Percentiles rank a stretch among this genome's conserved stretches.
phyloP scores from a whole-genome alignment of 2,329 filamentous ascomycete genomes.

The Ascochyta koolunga region DNA sequence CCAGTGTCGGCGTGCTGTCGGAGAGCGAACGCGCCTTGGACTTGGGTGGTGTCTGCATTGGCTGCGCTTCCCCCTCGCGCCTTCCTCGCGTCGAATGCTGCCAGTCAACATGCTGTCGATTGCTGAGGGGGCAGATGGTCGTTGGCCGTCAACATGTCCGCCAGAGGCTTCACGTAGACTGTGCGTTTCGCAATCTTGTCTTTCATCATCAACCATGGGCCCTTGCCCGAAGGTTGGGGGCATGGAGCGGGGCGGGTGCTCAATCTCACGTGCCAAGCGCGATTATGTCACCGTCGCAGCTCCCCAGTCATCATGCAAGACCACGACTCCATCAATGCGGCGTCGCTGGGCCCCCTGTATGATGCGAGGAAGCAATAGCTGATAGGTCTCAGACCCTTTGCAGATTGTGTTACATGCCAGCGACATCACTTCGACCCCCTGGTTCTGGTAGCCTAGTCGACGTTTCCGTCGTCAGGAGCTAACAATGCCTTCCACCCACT shows the following conservation, averaged over 20 bases:
- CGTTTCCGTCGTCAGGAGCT: slow-evolving; percentile 18
- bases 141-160: slow-evolving; percentile 33
- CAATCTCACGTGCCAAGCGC: slow-evolving; percentile 27
- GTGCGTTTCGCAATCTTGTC: slow-evolving; percentile 9
- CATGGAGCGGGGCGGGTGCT: slow-evolving; percentile 35
- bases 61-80: slow-evolving; percentile 21
- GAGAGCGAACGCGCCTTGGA: slow-evolving; percentile 54
- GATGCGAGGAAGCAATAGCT: neutral
- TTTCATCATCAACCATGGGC: slow-evolving; percentile 17
- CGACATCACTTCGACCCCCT: neutral
- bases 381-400: neutral
- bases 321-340: neutral
- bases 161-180: slow-evolving; percentile 15
- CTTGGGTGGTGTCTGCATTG: slow-evolving; percentile 37
- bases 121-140: slow-evolving; percentile 13
- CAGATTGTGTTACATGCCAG: neutral
- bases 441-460: neutral
- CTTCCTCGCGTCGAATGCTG: slow-evolving; percentile 30
- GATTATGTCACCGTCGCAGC: slow-evolving; percentile 15
- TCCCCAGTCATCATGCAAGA: neutral
- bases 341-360: neutral
- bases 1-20: slow-evolving; percentile 51
- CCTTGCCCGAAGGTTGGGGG: slow-evolving; percentile 10
- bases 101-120: slow-evolving; percentile 29
- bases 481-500: slow-evolving; percentile 55